These are phyloP conservation scores for Moesziomyces globuligerus DNA, from an alignment of 1,284 basidiomycete species.

Conservation along the genomic window DNA sequence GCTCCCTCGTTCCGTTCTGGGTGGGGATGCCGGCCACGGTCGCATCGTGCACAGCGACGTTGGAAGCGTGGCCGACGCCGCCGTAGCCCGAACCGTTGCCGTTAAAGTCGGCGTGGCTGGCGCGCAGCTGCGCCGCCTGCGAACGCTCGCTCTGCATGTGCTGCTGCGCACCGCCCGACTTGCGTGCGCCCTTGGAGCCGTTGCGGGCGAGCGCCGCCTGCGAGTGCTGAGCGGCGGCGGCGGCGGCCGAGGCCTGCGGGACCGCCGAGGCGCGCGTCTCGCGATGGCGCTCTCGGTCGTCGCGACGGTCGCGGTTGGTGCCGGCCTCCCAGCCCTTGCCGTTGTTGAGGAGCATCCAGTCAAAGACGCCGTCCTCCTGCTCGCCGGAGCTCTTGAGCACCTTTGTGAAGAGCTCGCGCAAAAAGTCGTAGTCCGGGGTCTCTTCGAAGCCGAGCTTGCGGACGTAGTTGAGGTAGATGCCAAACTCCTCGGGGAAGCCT, in stretches of 20 bases:
- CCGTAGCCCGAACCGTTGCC: slow-evolving; percentile 50
- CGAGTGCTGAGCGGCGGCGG: slow-evolving; percentile 34
- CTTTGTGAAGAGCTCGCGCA: slow-evolving; percentile 89
- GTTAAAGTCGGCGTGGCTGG: slow-evolving; percentile 49
- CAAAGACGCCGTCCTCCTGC: slow-evolving; percentile 85
- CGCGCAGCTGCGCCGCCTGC: slow-evolving; percentile 41
- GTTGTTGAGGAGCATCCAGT: slow-evolving; percentile 88
- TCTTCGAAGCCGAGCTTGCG: slow-evolving; percentile 90
- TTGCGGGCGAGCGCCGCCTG: slow-evolving; percentile 45
- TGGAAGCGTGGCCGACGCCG: slow-evolving; percentile 55
- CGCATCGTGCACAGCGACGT: slow-evolving; percentile 62
- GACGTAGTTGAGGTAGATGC: slow-evolving; percentile 87
- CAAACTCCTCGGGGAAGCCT: slow-evolving; percentile 91
- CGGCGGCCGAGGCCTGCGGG: slow-evolving; percentile 30
- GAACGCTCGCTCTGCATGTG: slow-evolving; percentile 40
- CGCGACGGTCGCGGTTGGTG: slow-evolving; percentile 66
- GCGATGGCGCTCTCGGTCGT: slow-evolving; percentile 61
- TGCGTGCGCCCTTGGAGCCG: slow-evolving; percentile 58
- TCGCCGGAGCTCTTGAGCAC: slow-evolving; percentile 89
- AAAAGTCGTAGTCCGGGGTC: slow-evolving; percentile 94
- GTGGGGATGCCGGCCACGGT: slow-evolving; percentile 48
- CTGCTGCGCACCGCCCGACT: slow-evolving; percentile 51
- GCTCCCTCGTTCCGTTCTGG: slow-evolving; percentile 39
- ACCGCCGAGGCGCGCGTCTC: slow-evolving; percentile 46
- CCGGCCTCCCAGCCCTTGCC: slow-evolving; percentile 95